A percentile compares a stretch with the other conserved stretches of the same genome.
Conservation (phyloP, 1,139 yeast species). For the Taphrina deformans region DNA sequence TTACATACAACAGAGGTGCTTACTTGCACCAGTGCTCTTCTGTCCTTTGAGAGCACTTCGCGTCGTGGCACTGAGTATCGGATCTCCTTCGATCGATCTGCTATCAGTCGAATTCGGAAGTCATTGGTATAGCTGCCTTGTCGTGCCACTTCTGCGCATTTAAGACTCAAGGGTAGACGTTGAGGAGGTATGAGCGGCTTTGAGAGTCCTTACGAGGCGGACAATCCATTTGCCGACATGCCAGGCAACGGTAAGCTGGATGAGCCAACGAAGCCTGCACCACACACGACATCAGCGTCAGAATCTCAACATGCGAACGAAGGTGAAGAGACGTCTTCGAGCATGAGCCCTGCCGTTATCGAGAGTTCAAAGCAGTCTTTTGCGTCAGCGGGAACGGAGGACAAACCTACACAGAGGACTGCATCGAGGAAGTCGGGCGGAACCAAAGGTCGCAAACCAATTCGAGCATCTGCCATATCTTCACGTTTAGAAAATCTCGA, state of each 20-base stretch:
- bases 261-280: not conserved
- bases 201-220: conserved; percentile 27
- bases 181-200: conserved; percentile 19
- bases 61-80: too few relatives aligned
- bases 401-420: not conserved
- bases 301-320: not conserved
- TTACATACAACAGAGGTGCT: too few relatives aligned
- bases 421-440: not conserved
- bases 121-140: too few relatives aligned
- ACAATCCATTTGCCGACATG: conserved; percentile 33
- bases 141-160: too few relatives aligned
- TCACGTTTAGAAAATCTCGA: conserved; percentile 27
- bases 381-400: not conserved
- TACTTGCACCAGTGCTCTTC: too few relatives aligned
- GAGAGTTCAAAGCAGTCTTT: not conserved
- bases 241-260: conserved; percentile 7
- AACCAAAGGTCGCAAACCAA: conserved; percentile 11
- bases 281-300: not conserved
- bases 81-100: too few relatives aligned
- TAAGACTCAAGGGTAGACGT: too few relatives aligned
- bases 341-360: not conserved
- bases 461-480: conserved; percentile 24
- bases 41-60: too few relatives aligned
- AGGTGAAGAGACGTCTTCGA: not conserved
- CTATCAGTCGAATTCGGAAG: too few relatives aligned